Conservation (phyloP, 345 rosid genomes). For the Moricandia moricandioides region DNA sequence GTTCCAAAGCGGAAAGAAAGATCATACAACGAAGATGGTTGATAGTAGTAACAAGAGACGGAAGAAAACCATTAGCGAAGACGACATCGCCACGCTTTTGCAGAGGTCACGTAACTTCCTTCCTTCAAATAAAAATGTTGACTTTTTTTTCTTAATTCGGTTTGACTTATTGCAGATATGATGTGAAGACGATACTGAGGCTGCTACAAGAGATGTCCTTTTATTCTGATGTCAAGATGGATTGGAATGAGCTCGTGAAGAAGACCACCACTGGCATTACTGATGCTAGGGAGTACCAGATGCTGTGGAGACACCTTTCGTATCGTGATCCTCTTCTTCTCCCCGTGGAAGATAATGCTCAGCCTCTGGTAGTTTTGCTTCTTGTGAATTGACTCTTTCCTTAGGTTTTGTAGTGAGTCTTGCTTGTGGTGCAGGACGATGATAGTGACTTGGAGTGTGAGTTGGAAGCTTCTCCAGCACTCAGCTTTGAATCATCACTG, state of each 20-base stretch:
- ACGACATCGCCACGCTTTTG: constrained; percentile 56
- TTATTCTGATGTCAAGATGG: constrained; percentile 41
- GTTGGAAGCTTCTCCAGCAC: constrained; percentile 73
- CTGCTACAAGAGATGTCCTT: constrained; percentile 60
- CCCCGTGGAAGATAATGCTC: constrained; percentile 53
- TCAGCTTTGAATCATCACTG: constrained; percentile 52
- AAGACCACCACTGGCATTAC: constrained; percentile 69
- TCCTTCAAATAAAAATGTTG: background rate
- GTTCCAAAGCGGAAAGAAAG: background rate
- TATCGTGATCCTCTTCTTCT: constrained; percentile 52
- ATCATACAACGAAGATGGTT: constrained; percentile 36
- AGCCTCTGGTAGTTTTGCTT: constrained; percentile 46
- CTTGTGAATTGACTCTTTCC: background rate
- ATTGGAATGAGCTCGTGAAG: constrained; percentile 61
- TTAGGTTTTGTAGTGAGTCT: background rate
- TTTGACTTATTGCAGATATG: constrained; percentile 42
- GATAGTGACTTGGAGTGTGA: constrained; percentile 88
- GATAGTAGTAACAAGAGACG: constrained; percentile 42
- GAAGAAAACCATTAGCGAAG: constrained; percentile 53
- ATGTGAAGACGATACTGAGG: constrained; percentile 49
- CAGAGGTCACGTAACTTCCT: constrained; percentile 46
- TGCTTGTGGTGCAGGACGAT: constrained; percentile 63
- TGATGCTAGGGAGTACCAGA: constrained; percentile 67
- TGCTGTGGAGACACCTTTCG: constrained; percentile 93
- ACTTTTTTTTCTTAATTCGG: background rate